phyloP scores from a whole-genome alignment of 192 early-diverging fungal species.

The Backusella luteola region DNA sequence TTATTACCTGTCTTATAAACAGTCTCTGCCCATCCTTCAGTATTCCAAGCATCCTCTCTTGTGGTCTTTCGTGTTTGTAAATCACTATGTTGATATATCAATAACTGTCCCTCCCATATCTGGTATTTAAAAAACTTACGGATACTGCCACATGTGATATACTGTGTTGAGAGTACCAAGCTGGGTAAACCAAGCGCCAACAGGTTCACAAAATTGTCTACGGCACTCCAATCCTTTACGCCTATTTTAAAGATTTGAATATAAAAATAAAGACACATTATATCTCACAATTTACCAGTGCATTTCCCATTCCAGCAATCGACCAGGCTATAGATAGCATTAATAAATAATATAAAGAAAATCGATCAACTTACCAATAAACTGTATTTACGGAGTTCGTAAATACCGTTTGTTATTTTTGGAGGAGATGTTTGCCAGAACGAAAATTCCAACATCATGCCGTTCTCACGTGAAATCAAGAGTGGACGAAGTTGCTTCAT shows the following conservation, averaged over 20 bases:
- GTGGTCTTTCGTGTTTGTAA: conserved; percentile 86
- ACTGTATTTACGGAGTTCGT: conserved; percentile 89
- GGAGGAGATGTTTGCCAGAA: conserved; percentile 88
- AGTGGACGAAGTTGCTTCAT: conserved; percentile 65
- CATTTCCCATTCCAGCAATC: conserved; percentile 90
- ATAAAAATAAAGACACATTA: not conserved
- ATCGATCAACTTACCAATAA: conserved; percentile 52
- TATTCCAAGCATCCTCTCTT: conserved; percentile 90
- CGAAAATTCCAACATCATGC: conserved; percentile 90
- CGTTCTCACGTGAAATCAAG: conserved; percentile 74
- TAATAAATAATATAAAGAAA: not conserved
- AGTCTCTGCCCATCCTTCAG: conserved; percentile 92
- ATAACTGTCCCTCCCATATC: not conserved
- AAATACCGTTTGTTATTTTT: conserved; percentile 75
- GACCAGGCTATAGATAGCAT: conserved; percentile 63
- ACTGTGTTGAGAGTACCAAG: conserved; percentile 85
- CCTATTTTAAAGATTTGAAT: conserved; percentile 35
- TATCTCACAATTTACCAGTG: conserved; percentile 57
- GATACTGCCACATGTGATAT: conserved; percentile 72
- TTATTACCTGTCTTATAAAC: conserved; percentile 80
- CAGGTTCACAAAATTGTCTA: conserved; percentile 83
- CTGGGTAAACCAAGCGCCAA: conserved; percentile 97
- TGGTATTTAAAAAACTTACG: not conserved
- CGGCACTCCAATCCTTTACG: conserved; percentile 85
- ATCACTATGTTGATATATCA: conserved; percentile 47